These are phyloP conservation scores for Phylloporus scabripes DNA, from an alignment of 768 basidiomycete species.

Conservation along the genomic window DNA sequence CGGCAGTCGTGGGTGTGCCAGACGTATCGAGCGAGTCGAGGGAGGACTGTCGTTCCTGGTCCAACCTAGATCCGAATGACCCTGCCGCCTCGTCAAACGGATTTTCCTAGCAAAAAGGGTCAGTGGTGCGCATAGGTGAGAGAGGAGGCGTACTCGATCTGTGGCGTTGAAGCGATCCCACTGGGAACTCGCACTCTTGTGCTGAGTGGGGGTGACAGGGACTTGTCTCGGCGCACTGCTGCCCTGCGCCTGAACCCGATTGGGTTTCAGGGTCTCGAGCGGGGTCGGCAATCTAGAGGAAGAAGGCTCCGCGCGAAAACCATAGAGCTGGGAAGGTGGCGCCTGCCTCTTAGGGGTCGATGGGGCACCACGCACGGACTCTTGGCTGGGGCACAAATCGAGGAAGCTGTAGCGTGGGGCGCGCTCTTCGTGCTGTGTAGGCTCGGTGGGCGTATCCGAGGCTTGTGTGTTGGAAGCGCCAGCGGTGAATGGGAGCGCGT, in stretches of 20 bases:
- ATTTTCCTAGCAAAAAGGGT: slow-evolving; percentile 10
- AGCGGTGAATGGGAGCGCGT: slow-evolving; percentile 15
- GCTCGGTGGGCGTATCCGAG: not conserved
- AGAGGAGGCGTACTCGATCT: slow-evolving; percentile 4
- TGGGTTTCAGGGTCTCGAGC: slow-evolving; percentile 11
- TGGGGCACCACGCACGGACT: slow-evolving; percentile 1
- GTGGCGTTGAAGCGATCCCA: slow-evolving; percentile 2
- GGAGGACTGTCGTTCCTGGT: not conserved
- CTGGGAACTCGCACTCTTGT: slow-evolving; percentile 12
- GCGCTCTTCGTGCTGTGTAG: not conserved
- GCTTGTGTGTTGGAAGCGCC: not conserved
- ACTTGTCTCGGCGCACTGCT: not conserved
- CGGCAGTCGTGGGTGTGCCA: slow-evolving; percentile 13
- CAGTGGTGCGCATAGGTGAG: not conserved
- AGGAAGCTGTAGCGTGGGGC: slow-evolving; percentile 17
- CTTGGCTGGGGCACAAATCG: slow-evolving; percentile 12
- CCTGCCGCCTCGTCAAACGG: slow-evolving; percentile 7
- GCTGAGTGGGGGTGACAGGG: slow-evolving; percentile 19
- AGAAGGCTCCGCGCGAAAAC: not conserved
- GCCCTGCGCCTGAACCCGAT: not conserved
- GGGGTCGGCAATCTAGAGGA: slow-evolving; percentile 16
- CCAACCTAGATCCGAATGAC: not conserved
- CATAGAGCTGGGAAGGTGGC: not conserved
- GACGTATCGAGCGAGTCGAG: not conserved
- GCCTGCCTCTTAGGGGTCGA: slow-evolving; percentile 16